A percentile compares a stretch with the other conserved stretches of the same genome.
Evolutionary conservation across 257 asterid species (phyloP).

Genomic region (Penstemon davidsonii): DNA sequence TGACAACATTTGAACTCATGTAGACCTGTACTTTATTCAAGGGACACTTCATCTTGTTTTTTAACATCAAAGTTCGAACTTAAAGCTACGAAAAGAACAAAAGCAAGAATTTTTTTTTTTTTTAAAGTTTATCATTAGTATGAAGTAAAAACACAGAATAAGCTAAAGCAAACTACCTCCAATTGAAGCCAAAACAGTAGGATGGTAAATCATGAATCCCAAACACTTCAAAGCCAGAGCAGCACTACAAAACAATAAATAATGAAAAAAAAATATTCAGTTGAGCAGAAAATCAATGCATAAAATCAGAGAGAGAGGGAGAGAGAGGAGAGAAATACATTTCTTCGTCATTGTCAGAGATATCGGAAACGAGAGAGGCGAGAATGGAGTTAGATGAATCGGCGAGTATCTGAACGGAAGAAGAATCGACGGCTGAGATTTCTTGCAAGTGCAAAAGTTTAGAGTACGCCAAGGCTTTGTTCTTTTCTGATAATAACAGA

Average conservation of each 20-base stretch:
- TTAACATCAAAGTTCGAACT: background rate
- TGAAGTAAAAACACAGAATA: background rate
- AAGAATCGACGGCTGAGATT: slow-evolving; percentile 46
- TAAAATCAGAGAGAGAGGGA: background rate
- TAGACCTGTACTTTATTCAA: background rate
- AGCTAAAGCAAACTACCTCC: slow-evolving; percentile 43
- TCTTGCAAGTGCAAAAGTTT: slow-evolving; percentile 57
- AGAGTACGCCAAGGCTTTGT: slow-evolving; percentile 50
- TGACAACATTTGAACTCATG: background rate
- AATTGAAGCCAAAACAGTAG: slow-evolving; percentile 48
- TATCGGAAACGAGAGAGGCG: slow-evolving; percentile 37
- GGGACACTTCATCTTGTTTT: background rate
- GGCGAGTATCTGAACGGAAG: slow-evolving; percentile 44
- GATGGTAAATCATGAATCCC: slow-evolving; percentile 88
- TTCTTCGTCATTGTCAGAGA: slow-evolving; percentile 57
- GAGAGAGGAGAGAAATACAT: slow-evolving; percentile 41
- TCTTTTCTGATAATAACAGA: slow-evolving; percentile 33
- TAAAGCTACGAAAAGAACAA: background rate
- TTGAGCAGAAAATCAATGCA: background rate
- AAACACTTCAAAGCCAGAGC: slow-evolving; percentile 82
- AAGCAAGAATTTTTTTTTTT: background rate
- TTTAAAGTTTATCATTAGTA: background rate
- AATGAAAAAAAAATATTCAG: slow-evolving; percentile 6
- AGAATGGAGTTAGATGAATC: slow-evolving; percentile 46
- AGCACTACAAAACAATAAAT: slow-evolving; percentile 42